Evolutionary conservation across 176 grass and related monocot species (phyloP), one percentile per base, ranked within the genome.

Genomic region (Alopecurus myosuroides): DNA sequence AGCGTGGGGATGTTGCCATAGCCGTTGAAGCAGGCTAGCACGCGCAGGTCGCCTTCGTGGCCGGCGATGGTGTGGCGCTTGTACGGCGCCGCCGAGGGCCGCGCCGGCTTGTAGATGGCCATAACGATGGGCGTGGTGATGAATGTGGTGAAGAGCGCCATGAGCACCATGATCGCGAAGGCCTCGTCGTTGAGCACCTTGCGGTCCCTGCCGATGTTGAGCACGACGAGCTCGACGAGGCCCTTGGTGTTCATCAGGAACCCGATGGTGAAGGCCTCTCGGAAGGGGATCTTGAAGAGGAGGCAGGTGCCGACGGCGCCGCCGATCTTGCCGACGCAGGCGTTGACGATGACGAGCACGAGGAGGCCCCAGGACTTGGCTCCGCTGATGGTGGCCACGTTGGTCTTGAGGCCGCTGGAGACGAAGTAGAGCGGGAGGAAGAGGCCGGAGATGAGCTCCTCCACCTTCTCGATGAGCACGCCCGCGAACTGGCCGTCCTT

Each of bases 191-290:
- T 95, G 6, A 95, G 90, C 17, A 95, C 90, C 82, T 90, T 88
- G 15, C 93, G 85, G 63, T 92, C 93, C 14, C 40, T 80, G 29
- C 93, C 93, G 28, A 95, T 95, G 88, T 95, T 95, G 62, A 95
- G 85, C 19, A 92, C 93, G 64, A 95, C 85, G 31, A 95, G 93
- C 90, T 95, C 90, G 2, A 95, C 88, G 26, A 95, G 85, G 2
- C 93, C 93, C 82, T 95, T 95, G 77, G 90, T 95, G 82, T 95
- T 95, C 93, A 95, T 95, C 7, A 95, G 76, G 70, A 95, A 92
- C 0, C 93, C 93, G 0, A 95, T 70, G 0, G 93, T 85, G 51
- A 92, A 26, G 4, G 93, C 88, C 83, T 95, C 93, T 2, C 85
- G 74, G 79, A 77, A 23, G 0, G 93, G 93, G 7, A 95, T 81